A percentile compares a stretch with the other conserved stretches of the same genome.
These are phyloP conservation scores for Ophiostoma sp. DNA, from an alignment of 2,329 filamentous ascomycete genomes.

Conservation along the genomic window DNA sequence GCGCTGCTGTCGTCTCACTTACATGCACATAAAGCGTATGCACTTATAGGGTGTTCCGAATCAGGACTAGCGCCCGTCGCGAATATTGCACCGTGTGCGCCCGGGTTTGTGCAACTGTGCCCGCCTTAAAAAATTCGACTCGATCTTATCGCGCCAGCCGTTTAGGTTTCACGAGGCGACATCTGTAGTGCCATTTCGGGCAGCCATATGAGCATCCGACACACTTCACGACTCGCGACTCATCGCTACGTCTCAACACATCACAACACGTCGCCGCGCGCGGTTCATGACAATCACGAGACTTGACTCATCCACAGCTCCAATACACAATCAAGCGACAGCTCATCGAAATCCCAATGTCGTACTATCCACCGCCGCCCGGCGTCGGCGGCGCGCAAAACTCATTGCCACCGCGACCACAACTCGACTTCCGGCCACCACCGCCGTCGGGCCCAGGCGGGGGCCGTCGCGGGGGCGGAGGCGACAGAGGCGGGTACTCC, in stretches of 20 bases:
- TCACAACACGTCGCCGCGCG: background rate
- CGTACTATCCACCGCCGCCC: conserved; percentile 24
- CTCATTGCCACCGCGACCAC: conserved; percentile 20
- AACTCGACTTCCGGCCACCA: conserved; percentile 19
- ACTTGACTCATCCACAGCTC: background rate
- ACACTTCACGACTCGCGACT: background rate
- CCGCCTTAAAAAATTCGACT: conserved; percentile 3
- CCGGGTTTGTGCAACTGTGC: conserved; percentile 1
- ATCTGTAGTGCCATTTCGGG: background rate
- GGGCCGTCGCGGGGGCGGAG: conserved; percentile 11
- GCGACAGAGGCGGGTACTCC: conserved; percentile 6
- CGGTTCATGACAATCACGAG: background rate
- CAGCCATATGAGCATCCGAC: background rate
- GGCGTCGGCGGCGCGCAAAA: conserved; percentile 16
- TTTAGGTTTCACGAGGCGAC: background rate
- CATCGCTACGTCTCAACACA: background rate
- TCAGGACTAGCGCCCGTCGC: background rate
- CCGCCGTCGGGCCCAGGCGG: conserved; percentile 13
- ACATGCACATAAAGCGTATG: background rate
- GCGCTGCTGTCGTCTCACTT: background rate
- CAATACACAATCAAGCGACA: background rate
- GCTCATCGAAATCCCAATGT: background rate
- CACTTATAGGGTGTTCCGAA: background rate
- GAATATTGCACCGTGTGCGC: conserved; percentile 10
- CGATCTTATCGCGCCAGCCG: background rate